Conservation (phyloP, 805 yeast species). For the Schizosaccharomyces osmophilus region DNA sequence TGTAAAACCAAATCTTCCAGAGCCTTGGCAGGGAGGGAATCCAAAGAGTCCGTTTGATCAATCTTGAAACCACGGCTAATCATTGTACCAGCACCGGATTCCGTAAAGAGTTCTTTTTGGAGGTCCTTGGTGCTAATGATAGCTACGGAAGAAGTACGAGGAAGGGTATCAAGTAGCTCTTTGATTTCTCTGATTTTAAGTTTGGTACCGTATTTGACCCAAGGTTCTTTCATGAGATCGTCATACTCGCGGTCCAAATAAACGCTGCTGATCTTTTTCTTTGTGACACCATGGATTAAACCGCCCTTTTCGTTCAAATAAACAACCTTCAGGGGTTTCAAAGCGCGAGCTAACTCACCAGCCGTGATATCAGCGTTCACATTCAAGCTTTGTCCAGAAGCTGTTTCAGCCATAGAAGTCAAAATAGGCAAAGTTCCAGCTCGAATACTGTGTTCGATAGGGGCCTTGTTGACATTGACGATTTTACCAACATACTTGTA, state of each 20-base stretch:
- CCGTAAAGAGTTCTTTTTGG: conserved; percentile 93
- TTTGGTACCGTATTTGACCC: conserved; percentile 98
- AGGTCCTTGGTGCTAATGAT: conserved; percentile 84
- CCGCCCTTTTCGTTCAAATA: conserved; percentile 96
- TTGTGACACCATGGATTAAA: conserved; percentile 71
- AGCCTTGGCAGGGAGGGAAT: conserved; percentile 26
- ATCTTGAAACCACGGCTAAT: conserved; percentile 92
- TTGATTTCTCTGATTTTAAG: conserved; percentile 88
- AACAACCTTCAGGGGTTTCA: conserved; percentile 90
- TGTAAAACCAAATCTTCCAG: neutral
- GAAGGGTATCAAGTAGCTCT: conserved; percentile 77
- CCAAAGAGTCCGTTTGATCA: conserved; percentile 33
- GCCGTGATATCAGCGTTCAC: conserved; percentile 99
- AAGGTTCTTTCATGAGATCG: conserved; percentile 64
- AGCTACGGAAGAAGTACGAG: conserved; percentile 93
- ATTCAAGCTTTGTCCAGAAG: conserved; percentile 86
- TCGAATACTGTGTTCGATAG: conserved; percentile 78
- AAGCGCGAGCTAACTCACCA: conserved; percentile 85
- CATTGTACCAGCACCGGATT: conserved; percentile 96
- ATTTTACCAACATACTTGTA: conserved; percentile 85
- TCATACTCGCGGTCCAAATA: conserved; percentile 93
- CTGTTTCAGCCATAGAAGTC: conserved; percentile 89
- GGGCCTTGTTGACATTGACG: conserved; percentile 60
- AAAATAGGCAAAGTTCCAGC: conserved; percentile 93
- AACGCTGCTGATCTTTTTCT: conserved; percentile 69